Conservation (phyloP, 768 basidiomycete genomes). For the Kwoniella dejecticola region DNA sequence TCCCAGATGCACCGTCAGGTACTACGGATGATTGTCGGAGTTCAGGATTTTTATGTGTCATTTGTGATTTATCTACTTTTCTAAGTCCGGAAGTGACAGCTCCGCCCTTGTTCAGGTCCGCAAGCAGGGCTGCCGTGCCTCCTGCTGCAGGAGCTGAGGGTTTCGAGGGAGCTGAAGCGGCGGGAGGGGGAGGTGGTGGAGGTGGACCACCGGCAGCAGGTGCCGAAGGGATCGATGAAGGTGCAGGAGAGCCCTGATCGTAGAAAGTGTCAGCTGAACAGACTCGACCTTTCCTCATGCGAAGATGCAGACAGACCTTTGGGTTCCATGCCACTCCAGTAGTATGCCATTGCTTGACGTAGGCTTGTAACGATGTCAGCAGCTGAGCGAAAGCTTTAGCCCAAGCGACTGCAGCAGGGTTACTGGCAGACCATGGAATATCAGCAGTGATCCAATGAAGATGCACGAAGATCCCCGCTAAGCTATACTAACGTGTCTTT, state of each 20-base stretch:
- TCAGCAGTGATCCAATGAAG: too few relatives aligned
- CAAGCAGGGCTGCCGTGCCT: slow-evolving; percentile 70
- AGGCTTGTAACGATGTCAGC: slow-evolving; percentile 76
- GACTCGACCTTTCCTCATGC: too few relatives aligned
- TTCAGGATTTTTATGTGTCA: slow-evolving; percentile 98
- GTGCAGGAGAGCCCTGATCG: slow-evolving; percentile 48
- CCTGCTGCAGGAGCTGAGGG: slow-evolving; percentile 60
- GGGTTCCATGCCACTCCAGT: slow-evolving; percentile 88
- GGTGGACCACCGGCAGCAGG: slow-evolving; percentile 54
- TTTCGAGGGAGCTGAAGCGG: slow-evolving; percentile 37
- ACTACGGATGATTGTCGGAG: slow-evolving; percentile 65
- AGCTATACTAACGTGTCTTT: slow-evolving; percentile 76
- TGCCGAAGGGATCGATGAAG: slow-evolving; percentile 45
- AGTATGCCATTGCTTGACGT: slow-evolving; percentile 80
- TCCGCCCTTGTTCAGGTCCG: slow-evolving; percentile 83
- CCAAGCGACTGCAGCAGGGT: slow-evolving; percentile 86
- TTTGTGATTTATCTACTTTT: slow-evolving; percentile 93
- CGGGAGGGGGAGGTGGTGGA: slow-evolving; percentile 57
- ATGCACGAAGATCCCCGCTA: too few relatives aligned
- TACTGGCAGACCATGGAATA: slow-evolving; percentile 64
- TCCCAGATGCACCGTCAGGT: slow-evolving; percentile 53
- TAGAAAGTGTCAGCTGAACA: neutral
- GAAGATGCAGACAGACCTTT: slow-evolving; percentile 61
- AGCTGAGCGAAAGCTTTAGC: slow-evolving; percentile 69
- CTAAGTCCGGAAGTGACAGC: slow-evolving; percentile 85